Evolutionary conservation across 140 eudicot species (phyloP).

Genomic region (Stevia rebaudiana): DNA sequence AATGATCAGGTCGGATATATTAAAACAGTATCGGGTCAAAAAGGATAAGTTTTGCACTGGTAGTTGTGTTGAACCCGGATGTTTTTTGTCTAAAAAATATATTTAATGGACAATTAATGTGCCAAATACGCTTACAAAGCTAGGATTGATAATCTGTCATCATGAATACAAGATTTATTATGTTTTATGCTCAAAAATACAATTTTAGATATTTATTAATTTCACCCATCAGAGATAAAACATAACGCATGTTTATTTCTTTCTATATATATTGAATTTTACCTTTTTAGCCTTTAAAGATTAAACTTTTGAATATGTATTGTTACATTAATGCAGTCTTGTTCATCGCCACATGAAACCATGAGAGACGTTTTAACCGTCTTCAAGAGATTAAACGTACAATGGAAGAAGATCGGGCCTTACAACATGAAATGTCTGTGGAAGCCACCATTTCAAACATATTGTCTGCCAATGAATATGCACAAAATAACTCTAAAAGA

Average conservation of each 20-base stretch:
- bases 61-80: neutral
- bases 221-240: neutral
- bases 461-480: slow-evolving; percentile 12
- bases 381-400: slow-evolving; percentile 45
- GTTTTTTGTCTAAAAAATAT: neutral
- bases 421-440: slow-evolving; percentile 66
- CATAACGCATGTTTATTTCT: neutral
- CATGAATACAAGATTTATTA: neutral
- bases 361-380: slow-evolving; percentile 47
- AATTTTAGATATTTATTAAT: neutral
- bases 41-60: neutral
- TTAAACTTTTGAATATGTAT: neutral
- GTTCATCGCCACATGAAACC: slow-evolving; percentile 49
- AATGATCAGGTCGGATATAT: neutral
- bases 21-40: neutral
- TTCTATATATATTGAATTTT: neutral
- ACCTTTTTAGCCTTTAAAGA: neutral
- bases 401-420: slow-evolving; percentile 61
- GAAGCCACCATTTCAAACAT: slow-evolving; percentile 28
- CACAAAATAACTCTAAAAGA: slow-evolving; percentile 23
- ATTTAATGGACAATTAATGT: neutral
- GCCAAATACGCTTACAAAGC: neutral
- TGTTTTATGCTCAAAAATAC: neutral
- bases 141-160: neutral
- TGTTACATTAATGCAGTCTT: slow-evolving; percentile 37